These are phyloP conservation scores for Elongisporangium prolatum DNA, from an alignment of 352 stramenopile species.

Conservation along the genomic window DNA sequence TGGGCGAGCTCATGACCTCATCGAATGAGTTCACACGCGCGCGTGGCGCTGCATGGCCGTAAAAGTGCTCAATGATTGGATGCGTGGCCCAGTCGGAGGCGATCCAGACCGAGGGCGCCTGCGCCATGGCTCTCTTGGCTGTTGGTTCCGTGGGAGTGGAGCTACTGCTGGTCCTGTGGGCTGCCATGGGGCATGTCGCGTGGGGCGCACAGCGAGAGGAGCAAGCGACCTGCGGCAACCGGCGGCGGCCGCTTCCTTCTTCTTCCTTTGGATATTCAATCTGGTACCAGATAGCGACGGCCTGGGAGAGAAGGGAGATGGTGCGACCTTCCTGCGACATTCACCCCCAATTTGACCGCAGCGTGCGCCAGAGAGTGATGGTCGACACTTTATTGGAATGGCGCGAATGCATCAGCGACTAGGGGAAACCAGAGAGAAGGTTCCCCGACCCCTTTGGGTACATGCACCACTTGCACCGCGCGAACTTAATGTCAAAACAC, in stretches of 20 bases:
- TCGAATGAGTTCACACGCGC: slow-evolving; percentile 68
- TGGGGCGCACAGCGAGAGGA: not conserved
- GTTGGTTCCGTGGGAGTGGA: not conserved
- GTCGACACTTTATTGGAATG: not conserved
- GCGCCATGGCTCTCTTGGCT: slow-evolving; percentile 5
- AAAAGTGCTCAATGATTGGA: slow-evolving; percentile 79
- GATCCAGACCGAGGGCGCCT: slow-evolving; percentile 65
- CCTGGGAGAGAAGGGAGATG: not conserved
- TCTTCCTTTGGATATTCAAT: not conserved
- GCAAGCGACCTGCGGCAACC: slow-evolving; percentile 1
- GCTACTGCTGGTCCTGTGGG: not conserved
- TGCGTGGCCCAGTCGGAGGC: slow-evolving; percentile 64
- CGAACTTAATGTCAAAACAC: not conserved
- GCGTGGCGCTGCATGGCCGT: slow-evolving; percentile 34
- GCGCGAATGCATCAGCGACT: not conserved
- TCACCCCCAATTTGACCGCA: not conserved
- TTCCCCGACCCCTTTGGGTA: not conserved
- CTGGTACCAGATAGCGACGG: not conserved
- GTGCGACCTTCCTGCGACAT: not conserved
- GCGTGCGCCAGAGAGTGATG: not conserved
- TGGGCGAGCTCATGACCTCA: slow-evolving; percentile 81
- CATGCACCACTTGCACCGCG: not conserved
- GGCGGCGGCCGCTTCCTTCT: not conserved
- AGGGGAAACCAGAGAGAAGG: not conserved
- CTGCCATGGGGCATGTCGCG: not conserved